These are phyloP conservation scores for Malassezia psittaci DNA, from an alignment of 1,284 basidiomycete genomes.

Conservation along the genomic window DNA sequence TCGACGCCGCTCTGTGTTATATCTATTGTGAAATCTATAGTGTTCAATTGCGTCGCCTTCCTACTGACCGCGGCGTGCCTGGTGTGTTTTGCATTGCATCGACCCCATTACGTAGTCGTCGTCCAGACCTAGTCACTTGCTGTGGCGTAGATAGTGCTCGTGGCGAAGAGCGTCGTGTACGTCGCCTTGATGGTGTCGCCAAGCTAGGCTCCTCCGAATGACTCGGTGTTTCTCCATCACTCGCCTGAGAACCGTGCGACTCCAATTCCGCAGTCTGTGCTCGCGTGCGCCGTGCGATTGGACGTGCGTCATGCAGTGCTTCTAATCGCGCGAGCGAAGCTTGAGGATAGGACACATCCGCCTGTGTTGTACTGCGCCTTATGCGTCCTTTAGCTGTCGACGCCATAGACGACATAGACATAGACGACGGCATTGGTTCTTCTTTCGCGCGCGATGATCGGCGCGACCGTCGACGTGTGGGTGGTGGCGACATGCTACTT, in stretches of 20 bases:
- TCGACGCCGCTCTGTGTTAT: no score
- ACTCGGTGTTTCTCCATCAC: background rate
- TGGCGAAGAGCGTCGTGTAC: background rate
- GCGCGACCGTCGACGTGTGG: background rate
- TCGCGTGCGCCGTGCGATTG: slow-evolving; percentile 17
- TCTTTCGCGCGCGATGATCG: background rate
- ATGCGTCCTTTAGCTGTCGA: background rate
- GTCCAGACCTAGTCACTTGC: slow-evolving; percentile 4
- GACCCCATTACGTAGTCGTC: background rate
- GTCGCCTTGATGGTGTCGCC: background rate
- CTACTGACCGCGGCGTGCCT: background rate
- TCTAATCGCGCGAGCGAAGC: slow-evolving; percentile 12
- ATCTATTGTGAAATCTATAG: background rate
- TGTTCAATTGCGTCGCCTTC: background rate
- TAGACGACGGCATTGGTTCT: background rate
- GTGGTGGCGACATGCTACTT: background rate
- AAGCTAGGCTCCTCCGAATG: background rate
- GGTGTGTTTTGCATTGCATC: background rate
- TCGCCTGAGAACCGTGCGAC: slow-evolving; percentile 13
- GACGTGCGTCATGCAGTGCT: slow-evolving; percentile 4
- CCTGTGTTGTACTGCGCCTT: slow-evolving; percentile 1
- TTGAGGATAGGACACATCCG: slow-evolving; percentile 7
- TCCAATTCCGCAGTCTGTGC: slow-evolving; percentile 14
- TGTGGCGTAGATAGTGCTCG: background rate
- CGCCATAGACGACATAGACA: background rate